Base-by-base conservation (phyloP, 2,329 filamentous ascomycete genomes). In the Blastomyces emzantsi region DNA sequence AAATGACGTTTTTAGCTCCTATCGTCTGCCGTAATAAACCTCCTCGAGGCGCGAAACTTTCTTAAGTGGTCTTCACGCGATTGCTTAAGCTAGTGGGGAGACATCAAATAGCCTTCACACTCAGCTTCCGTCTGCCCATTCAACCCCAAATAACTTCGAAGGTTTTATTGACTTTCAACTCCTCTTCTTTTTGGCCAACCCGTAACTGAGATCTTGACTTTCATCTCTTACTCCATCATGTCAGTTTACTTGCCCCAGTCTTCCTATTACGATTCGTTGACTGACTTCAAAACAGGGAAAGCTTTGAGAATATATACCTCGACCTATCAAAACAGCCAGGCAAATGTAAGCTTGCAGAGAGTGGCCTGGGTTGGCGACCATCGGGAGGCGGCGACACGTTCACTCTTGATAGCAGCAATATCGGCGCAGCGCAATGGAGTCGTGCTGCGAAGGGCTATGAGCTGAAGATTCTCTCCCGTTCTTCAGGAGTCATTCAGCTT, bases 271-370 rank as follows among this genome's bases (percentile, higher is more conserved):
- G n/a, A 36, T 47, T 19, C 51, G 1, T 45, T 49, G 47, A 60
- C 61, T 66, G 52, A 67, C 62, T 41, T 17, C 19, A 5, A 4
- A 25, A 60, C 47, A 87, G 84, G 84, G 94, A 99, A 85, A 94
- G 89, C 74, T 99, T 99, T 79, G 93, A 97, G 75, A 92, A 91
- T 78, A 96, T 97, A 79, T 92, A 94, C 78, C 86, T 99, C 71
- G 93, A 99, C 76, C 85, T 99, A 65, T 97, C 92, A 71, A 94
- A 92, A 77, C 89, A 94, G 77, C 85, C 87, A 64, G 94, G 94
- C 69, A 94, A 93, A 80, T 97, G 92, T 80, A 87, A 94, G 74
- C 92, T 99, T 73, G 92, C 93, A 67, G 93, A 97, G 75, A 92
- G 87, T 62, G 94, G 94, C 65, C 85, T 97, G 70, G 94, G 93